phyloP scores from a whole-genome alignment of 2,329 filamentous ascomycete genomes.

The Diaporthe eres region DNA sequence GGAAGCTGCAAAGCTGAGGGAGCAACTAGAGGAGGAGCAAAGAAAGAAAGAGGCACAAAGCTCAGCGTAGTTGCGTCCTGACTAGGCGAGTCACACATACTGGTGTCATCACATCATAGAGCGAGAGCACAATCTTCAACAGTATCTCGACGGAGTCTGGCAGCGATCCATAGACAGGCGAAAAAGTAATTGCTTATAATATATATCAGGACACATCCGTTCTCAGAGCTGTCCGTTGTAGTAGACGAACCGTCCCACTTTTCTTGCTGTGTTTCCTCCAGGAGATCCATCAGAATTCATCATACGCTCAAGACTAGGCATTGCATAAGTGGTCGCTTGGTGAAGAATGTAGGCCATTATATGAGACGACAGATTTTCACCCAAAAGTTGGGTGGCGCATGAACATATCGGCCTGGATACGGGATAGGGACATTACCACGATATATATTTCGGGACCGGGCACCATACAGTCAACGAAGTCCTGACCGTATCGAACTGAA shows the following conservation, averaged over 20 bases:
- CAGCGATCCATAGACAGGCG: slow-evolving; percentile 2
- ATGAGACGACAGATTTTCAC: background rate
- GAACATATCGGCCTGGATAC: background rate
- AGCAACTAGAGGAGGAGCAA: slow-evolving; percentile 74
- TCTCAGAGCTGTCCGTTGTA: background rate
- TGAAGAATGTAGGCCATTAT: background rate
- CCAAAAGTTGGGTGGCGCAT: background rate
- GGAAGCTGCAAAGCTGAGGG: slow-evolving; percentile 72
- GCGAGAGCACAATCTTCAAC: background rate
- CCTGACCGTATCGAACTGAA: background rate
- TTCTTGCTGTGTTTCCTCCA: background rate
- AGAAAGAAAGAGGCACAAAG: slow-evolving; percentile 59
- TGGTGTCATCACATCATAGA: background rate
- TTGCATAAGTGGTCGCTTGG: background rate
- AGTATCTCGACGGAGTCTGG: slow-evolving; percentile 3
- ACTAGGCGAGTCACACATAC: too few species aligned
- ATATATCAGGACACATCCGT: background rate
- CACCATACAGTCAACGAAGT: background rate
- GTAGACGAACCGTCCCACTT: background rate
- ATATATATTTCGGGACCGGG: too few species aligned
- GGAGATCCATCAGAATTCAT: background rate
- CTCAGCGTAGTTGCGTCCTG: background rate
- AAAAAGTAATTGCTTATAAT: background rate
- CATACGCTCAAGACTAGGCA: too few species aligned
- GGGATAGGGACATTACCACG: background rate